phyloP scores from a whole-genome alignment of 164 flowering plant genomes.

The Dillenia suffruticosa region DNA sequence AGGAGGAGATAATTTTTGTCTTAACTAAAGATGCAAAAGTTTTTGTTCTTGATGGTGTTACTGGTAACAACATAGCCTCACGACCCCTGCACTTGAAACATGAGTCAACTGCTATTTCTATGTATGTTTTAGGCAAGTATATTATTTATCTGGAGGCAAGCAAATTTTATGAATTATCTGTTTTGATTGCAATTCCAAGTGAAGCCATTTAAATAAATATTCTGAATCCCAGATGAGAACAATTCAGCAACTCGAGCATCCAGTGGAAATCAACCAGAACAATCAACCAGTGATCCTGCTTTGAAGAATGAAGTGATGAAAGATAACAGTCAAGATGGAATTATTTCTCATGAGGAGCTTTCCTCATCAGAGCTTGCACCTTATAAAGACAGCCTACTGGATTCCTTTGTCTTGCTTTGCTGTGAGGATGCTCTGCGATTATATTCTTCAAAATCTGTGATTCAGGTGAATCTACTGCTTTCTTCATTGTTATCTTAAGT shows the following conservation, averaged over 20 bases:
- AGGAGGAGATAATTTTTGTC: constrained; percentile 38
- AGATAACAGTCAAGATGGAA: constrained; percentile 14
- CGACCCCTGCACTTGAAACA: constrained; percentile 41
- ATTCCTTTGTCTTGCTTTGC: constrained; percentile 62
- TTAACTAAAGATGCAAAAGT: constrained; percentile 62
- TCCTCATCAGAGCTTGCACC: constrained; percentile 20
- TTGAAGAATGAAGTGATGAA: constrained; percentile 19
- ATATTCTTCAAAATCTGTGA: constrained; percentile 49
- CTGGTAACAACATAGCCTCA: constrained; percentile 40
- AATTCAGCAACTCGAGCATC: constrained; percentile 16
- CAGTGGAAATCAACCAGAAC: constrained; percentile 24
- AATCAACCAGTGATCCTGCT: constrained; percentile 19
- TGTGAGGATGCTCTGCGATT: constrained; percentile 57
- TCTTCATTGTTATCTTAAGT: background rate
- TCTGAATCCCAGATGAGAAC: constrained; percentile 33
- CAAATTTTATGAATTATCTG: background rate
- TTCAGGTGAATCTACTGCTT: constrained; percentile 44
- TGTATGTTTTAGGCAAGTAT: constrained; percentile 78
- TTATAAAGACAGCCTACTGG: constrained; percentile 21
- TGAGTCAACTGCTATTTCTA: constrained; percentile 51
- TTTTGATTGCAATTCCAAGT: background rate
- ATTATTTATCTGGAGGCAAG: background rate
- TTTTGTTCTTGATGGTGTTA: constrained; percentile 35
- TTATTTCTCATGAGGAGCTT: constrained; percentile 24
- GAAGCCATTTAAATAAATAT: constrained; percentile 7